Percentiles rank a stretch among this genome's conserved stretches.
Conservation (phyloP, 805 yeast genomes). For the Ogataea pignaliae region DNA sequence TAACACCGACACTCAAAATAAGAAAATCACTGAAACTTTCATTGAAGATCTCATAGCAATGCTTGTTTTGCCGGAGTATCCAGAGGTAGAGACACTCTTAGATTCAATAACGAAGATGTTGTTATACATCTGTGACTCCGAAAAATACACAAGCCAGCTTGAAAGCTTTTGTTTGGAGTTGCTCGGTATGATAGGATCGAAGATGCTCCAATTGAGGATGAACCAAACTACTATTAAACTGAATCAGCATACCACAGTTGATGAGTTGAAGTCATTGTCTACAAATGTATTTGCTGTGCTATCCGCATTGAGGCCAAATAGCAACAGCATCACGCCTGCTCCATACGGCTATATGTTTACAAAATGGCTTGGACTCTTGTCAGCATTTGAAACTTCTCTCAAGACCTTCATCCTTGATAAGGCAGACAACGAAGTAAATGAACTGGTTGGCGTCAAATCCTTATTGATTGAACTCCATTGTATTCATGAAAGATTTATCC, state of each 20-base stretch:
- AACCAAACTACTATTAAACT: slow-evolving; percentile 1
- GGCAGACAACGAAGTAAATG: not conserved
- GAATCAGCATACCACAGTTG: slow-evolving; percentile 3
- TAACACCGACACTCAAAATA: slow-evolving; percentile 28
- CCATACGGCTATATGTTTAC: slow-evolving; percentile 1
- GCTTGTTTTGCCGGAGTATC: slow-evolving; percentile 55
- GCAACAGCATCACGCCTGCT: not conserved
- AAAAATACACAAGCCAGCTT: slow-evolving; percentile 34
- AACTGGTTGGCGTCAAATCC: not conserved
- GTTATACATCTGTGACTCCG: slow-evolving; percentile 35
- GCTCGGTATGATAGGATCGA: slow-evolving; percentile 57
- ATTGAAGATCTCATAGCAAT: slow-evolving; percentile 52
- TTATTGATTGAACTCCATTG: no score
- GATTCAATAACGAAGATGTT: slow-evolving; percentile 40
- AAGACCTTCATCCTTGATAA: not conserved
- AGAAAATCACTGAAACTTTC: slow-evolving; percentile 45
- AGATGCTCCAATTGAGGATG: slow-evolving; percentile 35
- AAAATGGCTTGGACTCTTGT: not conserved
- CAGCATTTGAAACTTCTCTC: not conserved
- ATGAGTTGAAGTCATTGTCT: slow-evolving; percentile 5
- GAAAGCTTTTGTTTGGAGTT: slow-evolving; percentile 55
- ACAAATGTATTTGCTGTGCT: slow-evolving; percentile 5
- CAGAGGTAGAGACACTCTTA: slow-evolving; percentile 51
- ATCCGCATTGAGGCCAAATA: slow-evolving; percentile 3
- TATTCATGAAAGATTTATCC: not conserved